phyloP scores from a whole-genome alignment of 768 basidiomycete genomes.

The Lactarius trivialis region DNA sequence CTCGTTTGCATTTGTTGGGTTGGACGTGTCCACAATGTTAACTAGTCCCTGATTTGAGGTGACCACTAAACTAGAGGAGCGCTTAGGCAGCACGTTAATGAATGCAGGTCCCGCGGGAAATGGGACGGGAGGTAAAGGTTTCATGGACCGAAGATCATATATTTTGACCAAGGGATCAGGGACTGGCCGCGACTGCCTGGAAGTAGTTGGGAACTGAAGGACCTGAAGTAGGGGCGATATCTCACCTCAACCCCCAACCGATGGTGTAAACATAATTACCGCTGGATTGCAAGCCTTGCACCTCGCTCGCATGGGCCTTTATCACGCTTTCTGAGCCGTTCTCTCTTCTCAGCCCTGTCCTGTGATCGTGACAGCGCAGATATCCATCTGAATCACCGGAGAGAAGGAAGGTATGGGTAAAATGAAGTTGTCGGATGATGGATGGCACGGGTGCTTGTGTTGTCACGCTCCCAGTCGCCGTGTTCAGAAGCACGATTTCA shows the following conservation, averaged over 20 bases:
- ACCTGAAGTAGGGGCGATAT: neutral
- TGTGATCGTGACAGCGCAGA: conserved; percentile 64
- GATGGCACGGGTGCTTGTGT: conserved; percentile 54
- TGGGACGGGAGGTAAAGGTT: conserved; percentile 75
- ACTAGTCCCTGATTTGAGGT: conserved; percentile 78
- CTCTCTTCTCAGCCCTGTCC: conserved; percentile 48
- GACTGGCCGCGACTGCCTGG: conserved; percentile 78
- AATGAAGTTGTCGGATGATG: conserved; percentile 56
- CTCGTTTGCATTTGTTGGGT: conserved; percentile 58
- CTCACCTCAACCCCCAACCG: conserved; percentile 79
- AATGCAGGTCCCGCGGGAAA: conserved; percentile 86
- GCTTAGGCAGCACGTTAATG: conserved; percentile 70
- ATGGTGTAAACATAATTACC: conserved; percentile 83
- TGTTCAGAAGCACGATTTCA: conserved; percentile 65
- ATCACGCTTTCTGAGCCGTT: conserved; percentile 47
- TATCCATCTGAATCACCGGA: conserved; percentile 70
- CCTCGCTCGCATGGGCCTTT: conserved; percentile 74
- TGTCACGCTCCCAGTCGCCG: conserved; percentile 59
- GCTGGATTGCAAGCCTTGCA: conserved; percentile 73
- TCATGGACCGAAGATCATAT: conserved; percentile 81
- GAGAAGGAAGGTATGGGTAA: conserved; percentile 55
- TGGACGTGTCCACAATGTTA: conserved; percentile 76
- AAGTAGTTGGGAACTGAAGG: neutral
- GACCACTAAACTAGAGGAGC: conserved; percentile 66
- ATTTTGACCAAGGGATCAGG: conserved; percentile 92